Evolutionary conservation across 1,284 basidiomycete species (phyloP).

Genomic region (Sporisorium sorghi): DNA sequence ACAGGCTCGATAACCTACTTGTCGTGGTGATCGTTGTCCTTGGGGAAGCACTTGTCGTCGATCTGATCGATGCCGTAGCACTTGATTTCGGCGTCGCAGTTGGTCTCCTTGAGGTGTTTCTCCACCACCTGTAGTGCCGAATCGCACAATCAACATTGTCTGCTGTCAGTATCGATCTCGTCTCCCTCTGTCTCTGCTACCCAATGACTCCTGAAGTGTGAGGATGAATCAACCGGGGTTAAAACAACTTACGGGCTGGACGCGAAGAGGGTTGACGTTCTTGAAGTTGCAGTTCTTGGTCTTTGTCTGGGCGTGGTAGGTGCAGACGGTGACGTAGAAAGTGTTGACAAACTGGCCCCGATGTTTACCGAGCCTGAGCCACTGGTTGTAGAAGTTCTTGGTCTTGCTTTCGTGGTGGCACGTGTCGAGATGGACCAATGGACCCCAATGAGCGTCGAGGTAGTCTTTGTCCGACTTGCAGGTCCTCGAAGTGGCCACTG

Average conservation of each 20-base stretch:
- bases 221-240: too few species aligned
- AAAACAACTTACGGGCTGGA: too few species aligned
- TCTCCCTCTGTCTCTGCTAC: neutral
- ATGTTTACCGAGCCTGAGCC: neutral
- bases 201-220: too few species aligned
- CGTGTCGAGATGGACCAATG: neutral
- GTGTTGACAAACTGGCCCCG: slow-evolving; percentile 12
- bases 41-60: slow-evolving; percentile 21
- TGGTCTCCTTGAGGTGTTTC: slow-evolving; percentile 5
- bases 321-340: slow-evolving; percentile 9
- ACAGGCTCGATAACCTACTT: too few species aligned
- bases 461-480: slow-evolving; percentile 1
- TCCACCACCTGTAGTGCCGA: too few species aligned
- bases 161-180: too few species aligned
- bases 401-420: neutral
- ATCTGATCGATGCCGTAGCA: slow-evolving; percentile 10
- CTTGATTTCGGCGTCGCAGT: slow-evolving; percentile 12
- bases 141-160: slow-evolving; percentile 1
- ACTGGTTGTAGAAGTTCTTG: neutral
- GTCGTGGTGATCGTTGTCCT: slow-evolving; percentile 1
- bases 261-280: too few species aligned
- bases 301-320: neutral
- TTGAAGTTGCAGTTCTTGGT: too few species aligned
- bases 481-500: slow-evolving; percentile 8
- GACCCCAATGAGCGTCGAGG: neutral